phyloP scores from a whole-genome alignment of 2,329 filamentous ascomycete species.

The Ceratocystis eucalypticola region DNA sequence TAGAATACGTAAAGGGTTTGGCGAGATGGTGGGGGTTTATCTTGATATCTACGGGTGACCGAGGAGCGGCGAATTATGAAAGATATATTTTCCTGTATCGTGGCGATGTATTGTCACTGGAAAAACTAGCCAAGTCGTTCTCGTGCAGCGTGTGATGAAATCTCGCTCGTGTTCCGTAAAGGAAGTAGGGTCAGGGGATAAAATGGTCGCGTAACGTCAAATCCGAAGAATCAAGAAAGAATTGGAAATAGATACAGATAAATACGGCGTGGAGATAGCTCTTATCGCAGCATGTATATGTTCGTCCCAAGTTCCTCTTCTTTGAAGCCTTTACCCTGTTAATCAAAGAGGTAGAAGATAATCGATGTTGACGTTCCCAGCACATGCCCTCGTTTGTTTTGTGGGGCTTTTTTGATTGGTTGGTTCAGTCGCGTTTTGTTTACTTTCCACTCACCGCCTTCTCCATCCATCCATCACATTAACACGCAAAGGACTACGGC shows the following conservation, averaged over 20 bases:
- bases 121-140: not conserved
- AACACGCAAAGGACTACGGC: not conserved
- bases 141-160: not conserved
- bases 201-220: not conserved
- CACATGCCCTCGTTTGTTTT: slow-evolving; percentile 12
- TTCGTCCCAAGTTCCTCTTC: not conserved
- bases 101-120: not conserved
- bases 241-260: not conserved
- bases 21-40: not conserved
- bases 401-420: slow-evolving; percentile 12
- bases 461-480: not conserved
- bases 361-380: slow-evolving; percentile 2
- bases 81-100: not conserved
- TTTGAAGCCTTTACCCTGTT: not conserved
- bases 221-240: not conserved
- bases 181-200: not conserved
- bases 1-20: not conserved
- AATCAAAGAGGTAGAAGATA: not conserved
- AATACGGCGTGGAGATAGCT: not conserved
- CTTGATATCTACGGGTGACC: not conserved
- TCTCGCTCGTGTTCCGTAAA: not conserved
- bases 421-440: slow-evolving; percentile 26
- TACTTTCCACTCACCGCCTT: slow-evolving; percentile 22
- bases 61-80: not conserved
- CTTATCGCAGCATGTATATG: not conserved